Conservation (phyloP, 2,329 filamentous ascomycete species). For the Colletotrichum spinosum region DNA sequence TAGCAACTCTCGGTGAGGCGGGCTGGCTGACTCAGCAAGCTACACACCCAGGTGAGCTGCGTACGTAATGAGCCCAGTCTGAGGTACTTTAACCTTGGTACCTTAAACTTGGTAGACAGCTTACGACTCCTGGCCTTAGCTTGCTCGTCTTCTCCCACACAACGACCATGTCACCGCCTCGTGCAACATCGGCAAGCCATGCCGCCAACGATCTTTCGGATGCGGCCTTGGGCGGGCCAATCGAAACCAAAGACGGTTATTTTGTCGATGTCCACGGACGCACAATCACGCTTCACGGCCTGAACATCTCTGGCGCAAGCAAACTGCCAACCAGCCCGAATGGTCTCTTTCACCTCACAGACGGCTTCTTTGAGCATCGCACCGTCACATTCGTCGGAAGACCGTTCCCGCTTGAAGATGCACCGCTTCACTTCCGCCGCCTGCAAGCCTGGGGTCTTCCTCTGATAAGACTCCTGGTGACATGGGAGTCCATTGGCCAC, state of each 20-base stretch:
- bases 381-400: constrained; percentile 53
- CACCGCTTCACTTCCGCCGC: constrained; percentile 52
- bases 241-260: constrained; percentile 43
- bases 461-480: constrained; percentile 54
- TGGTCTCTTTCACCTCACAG: constrained; percentile 52
- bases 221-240: constrained; percentile 47
- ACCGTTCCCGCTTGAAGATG: constrained; percentile 52
- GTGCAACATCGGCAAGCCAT: constrained; percentile 1
- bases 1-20: no score
- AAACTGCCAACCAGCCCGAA: constrained; percentile 53
- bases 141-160: neutral
- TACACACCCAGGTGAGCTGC: no score
- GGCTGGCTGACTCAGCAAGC: no score
- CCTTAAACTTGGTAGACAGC: constrained; percentile 1
- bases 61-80: no score
- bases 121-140: neutral
- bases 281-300: constrained; percentile 52
- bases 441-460: constrained; percentile 53
- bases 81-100: neutral
- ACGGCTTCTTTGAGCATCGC: constrained; percentile 54
- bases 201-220: constrained; percentile 50
- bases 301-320: constrained; percentile 55
- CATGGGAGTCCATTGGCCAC: constrained; percentile 55
- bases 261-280: constrained; percentile 53
- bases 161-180: constrained; percentile 19